Evolutionary conservation across 1,284 basidiomycete species (phyloP), one percentile per base, ranked within the genome.

Genomic region (Trametes sp.): DNA sequence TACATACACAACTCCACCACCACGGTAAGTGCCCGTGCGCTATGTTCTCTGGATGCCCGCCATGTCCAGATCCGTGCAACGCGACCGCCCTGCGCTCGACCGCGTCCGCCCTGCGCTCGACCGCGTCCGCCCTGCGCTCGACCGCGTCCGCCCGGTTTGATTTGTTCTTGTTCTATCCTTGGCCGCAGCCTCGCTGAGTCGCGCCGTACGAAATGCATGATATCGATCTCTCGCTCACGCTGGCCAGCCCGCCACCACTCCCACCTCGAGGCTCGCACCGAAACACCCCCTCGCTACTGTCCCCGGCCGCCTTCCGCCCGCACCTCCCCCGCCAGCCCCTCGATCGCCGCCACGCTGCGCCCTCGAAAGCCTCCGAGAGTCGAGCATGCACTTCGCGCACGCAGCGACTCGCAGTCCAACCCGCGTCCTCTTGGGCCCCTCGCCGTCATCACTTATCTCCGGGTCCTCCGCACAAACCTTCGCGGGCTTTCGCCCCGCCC

Each of bases 381-480:
- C 16, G 6, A 11, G 31, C 31, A 5, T 11, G 31, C 31, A 33
- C 11, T n/a, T n/a, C n/a, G 31, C 31, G 11, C 31, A 33, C 11
- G 31, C 31, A 33, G 5, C 31, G 31, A 33, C 11, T 5, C 31
- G 6, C 31, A 33, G 31, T 33, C 31, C 31, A 29, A 24, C 38
- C 51, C 36, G 35, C 36, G n/a, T n/a, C 11, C 51, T 29, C 50
- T 36, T 35, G 29, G 26, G 23, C 51, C 26, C 23, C 23, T 5
- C 23, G 6, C 36, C 38, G 11, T 19, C 51, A 41, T 53, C 51
- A 53, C 51, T 53, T 57, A 57, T 57, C 55, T 57, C 55, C 55
- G 55, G 21, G 35, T 29, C 35, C 33, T 24, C 35, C 55, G 55
- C 55, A 41, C 55, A 57, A 57, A 57, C 55, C 55, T 57, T 57